phyloP scores from a whole-genome alignment of 106 monocot genomes.

The Acorus calamus region DNA sequence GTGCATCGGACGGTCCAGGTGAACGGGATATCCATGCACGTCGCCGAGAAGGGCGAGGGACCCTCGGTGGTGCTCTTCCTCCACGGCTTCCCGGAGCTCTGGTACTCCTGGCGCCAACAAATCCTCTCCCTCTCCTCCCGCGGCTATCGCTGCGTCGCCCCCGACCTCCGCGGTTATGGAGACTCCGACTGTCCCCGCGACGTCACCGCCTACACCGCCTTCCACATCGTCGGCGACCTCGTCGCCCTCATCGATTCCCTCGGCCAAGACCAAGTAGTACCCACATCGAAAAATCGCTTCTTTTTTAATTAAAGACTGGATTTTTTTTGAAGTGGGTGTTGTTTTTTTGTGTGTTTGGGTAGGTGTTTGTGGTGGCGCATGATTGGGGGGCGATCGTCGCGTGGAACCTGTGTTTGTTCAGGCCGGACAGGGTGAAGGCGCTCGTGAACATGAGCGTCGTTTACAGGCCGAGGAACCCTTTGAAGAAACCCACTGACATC shows the following conservation, averaged over 20 bases:
- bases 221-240: conserved; percentile 45
- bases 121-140: conserved; percentile 29
- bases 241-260: conserved; percentile 31
- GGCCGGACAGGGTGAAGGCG: conserved; percentile 42
- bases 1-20: conserved; percentile 24
- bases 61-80: conserved; percentile 35
- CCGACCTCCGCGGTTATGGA: conserved; percentile 69
- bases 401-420: conserved; percentile 39
- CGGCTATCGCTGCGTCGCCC: conserved; percentile 51
- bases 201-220: conserved; percentile 9
- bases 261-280: conserved; percentile 17
- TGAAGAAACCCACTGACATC: conserved; percentile 15
- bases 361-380: conserved; percentile 61
- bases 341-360: not conserved
- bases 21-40: conserved; percentile 57
- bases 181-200: conserved; percentile 26
- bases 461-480: conserved; percentile 20
- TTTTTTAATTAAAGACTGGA: too few relatives aligned
- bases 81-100: conserved; percentile 72
- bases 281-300: too few relatives aligned
- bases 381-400: conserved; percentile 59
- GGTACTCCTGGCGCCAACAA: conserved; percentile 79
- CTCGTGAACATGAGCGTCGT: conserved; percentile 50
- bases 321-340: too few relatives aligned
- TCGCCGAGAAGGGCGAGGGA: conserved; percentile 53